Base-by-base conservation (phyloP, 2,329 filamentous ascomycete genomes). In the Kalmusia sp. region DNA sequence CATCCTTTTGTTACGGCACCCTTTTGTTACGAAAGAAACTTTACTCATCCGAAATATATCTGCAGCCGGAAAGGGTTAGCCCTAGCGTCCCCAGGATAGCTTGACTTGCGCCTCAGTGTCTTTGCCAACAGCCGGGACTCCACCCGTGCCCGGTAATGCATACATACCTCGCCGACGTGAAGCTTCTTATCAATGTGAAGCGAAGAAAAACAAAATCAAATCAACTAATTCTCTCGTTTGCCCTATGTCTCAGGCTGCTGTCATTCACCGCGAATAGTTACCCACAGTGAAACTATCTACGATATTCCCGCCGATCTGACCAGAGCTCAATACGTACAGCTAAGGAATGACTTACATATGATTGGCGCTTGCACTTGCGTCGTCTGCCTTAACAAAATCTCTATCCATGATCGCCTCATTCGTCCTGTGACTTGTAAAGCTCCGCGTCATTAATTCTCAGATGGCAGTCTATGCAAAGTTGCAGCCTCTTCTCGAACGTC, bases 91-190 rank as follows among this genome's bases (percentile, higher is more conserved):
- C 21, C 15, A 30, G n/a, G n/a, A n/a, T n/a, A n/a, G n/a, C 27
- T 14, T 9, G 40, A 44, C 6, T 7, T 40, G 40, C 17, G 17
- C 27, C 27, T 22, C 22, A 15, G 21, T 46, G 12, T 14, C 6
- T 8, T 35, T 28, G 14, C 17, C 33, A 8, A 44, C n/a, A n/a
- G n/a, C 40, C 43, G 43, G 43, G 17, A 46, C 43, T 46, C 43
- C 43, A 46, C 43, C 39, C 21, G 22, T 46, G n/a, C n/a, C n/a
- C n/a, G n/a, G n/a, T n/a, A n/a, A n/a, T n/a, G n/a, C n/a, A n/a
- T n/a, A n/a, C n/a, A n/a, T n/a, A n/a, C n/a, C n/a, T n/a, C n/a
- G n/a, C n/a, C n/a, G n/a, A n/a, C n/a, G n/a, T n/a, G n/a, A n/a
- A n/a, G n/a, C n/a, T n/a, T n/a, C n/a, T n/a, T n/a, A n/a, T n/a